phyloP scores from a whole-genome alignment of 768 basidiomycete genomes.

The Terana coerulea region DNA sequence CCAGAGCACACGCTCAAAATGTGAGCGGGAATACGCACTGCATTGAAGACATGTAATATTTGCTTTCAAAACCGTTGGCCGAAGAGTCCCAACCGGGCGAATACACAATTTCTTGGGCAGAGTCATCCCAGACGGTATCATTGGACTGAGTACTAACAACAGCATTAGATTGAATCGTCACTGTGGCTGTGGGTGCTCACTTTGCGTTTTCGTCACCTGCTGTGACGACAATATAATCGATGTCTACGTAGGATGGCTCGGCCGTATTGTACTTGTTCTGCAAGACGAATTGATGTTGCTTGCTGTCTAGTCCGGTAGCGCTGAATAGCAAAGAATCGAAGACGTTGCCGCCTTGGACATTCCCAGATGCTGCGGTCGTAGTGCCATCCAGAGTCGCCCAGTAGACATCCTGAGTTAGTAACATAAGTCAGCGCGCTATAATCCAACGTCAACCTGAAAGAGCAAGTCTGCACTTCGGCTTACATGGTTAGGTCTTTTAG shows the following conservation, averaged over 20 bases:
- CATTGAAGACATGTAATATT: background rate
- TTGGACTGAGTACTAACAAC: slow-evolving; percentile 3
- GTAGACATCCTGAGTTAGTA: slow-evolving; percentile 2
- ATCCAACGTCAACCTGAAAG: background rate
- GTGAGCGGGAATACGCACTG: too few relatives aligned
- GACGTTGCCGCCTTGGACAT: background rate
- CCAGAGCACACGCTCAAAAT: too few relatives aligned
- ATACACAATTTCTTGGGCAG: background rate
- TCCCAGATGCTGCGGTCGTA: background rate
- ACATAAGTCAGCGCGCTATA: too few relatives aligned
- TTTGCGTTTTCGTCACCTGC: background rate
- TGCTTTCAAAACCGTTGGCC: background rate
- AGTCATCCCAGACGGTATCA: slow-evolving; percentile 1
- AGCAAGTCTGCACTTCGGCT: background rate
- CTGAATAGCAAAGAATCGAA: slow-evolving; percentile 7
- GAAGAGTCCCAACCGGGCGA: background rate
- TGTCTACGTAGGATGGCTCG: background rate
- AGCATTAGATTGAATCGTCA: background rate
- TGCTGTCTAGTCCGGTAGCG: background rate
- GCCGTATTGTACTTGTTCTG: background rate
- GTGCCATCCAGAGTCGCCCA: background rate
- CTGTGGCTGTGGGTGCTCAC: background rate
- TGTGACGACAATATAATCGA: slow-evolving; percentile 5
- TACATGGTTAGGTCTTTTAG: slow-evolving; percentile 4
- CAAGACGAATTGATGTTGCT: slow-evolving; percentile 2